Conservation (phyloP, 1,139 yeast genomes). For the Pichia sp. region DNA sequence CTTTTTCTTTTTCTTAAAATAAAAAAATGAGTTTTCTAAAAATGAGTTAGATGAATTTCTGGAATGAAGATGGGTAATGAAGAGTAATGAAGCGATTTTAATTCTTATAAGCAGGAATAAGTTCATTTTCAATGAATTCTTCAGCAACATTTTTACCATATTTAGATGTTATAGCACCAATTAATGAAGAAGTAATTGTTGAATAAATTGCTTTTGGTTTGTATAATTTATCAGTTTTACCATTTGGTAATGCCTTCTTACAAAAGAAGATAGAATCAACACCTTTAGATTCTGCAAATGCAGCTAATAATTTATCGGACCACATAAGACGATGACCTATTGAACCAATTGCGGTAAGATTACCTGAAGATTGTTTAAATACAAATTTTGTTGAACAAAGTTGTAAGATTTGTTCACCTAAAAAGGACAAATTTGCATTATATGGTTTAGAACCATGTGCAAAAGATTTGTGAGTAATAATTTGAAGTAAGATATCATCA, state of each 20-base stretch:
- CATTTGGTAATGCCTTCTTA: slow-evolving; percentile 35
- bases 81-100: no score
- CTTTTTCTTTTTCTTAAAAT: no score
- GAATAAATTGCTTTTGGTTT: slow-evolving; percentile 52
- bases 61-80: no score
- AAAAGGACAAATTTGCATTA: slow-evolving; percentile 72
- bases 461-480: slow-evolving; percentile 87
- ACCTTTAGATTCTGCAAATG: slow-evolving; percentile 44
- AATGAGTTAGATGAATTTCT: no score
- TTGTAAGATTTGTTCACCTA: slow-evolving; percentile 73
- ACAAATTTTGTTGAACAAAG: slow-evolving; percentile 44
- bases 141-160: slow-evolving; percentile 61
- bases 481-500: slow-evolving; percentile 61
- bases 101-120: slow-evolving; percentile 24
- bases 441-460: slow-evolving; percentile 87
- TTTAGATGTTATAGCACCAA: slow-evolving; percentile 71
- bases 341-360: slow-evolving; percentile 62
- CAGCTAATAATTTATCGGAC: slow-evolving; percentile 46
- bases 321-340: slow-evolving; percentile 45
- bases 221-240: slow-evolving; percentile 45
- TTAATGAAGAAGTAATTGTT: slow-evolving; percentile 63
- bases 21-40: no score
- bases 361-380: slow-evolving; percentile 34
- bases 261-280: slow-evolving; percentile 63
- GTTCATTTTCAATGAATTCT: slow-evolving; percentile 47